Conservation (phyloP, 345 rosid species). For the Odontarrhena argentea region DNA sequence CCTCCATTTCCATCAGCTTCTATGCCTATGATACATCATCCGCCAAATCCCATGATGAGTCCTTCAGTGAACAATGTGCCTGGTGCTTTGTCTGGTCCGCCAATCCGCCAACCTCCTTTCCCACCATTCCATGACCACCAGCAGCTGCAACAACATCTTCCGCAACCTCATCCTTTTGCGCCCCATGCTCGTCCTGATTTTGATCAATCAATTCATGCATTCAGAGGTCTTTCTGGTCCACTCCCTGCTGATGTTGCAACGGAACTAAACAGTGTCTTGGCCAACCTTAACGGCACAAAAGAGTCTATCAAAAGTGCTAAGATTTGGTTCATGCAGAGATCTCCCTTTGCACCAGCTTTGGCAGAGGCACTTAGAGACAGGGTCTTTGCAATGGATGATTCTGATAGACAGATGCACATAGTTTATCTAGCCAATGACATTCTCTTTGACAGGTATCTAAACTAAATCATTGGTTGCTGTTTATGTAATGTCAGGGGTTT, state of each 20-base stretch:
- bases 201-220: slow-evolving; percentile 65
- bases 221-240: slow-evolving; percentile 79
- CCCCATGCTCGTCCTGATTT: slow-evolving; percentile 69
- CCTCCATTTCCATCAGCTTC: slow-evolving; percentile 64
- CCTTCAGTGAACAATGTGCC: slow-evolving; percentile 48
- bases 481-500: background rate
- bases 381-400: slow-evolving; percentile 79
- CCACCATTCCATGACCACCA: slow-evolving; percentile 74
- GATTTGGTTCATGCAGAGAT: slow-evolving; percentile 98
- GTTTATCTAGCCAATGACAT: slow-evolving; percentile 95
- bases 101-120: slow-evolving; percentile 75
- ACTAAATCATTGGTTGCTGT: background rate
- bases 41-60: slow-evolving; percentile 69
- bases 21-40: slow-evolving; percentile 62
- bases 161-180: slow-evolving; percentile 61
- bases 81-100: slow-evolving; percentile 62
- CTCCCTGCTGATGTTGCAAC: slow-evolving; percentile 86
- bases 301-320: slow-evolving; percentile 97
- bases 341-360: slow-evolving; percentile 91
- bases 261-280: slow-evolving; percentile 74
- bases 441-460: slow-evolving; percentile 85
- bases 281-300: slow-evolving; percentile 89
- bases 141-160: slow-evolving; percentile 74
- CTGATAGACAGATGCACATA: slow-evolving; percentile 90
- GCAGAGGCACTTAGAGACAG: slow-evolving; percentile 92